These are phyloP conservation scores for Teratosphaeria zuluensis DNA, from an alignment of 2,329 filamentous ascomycete genomes.

Conservation along the genomic window DNA sequence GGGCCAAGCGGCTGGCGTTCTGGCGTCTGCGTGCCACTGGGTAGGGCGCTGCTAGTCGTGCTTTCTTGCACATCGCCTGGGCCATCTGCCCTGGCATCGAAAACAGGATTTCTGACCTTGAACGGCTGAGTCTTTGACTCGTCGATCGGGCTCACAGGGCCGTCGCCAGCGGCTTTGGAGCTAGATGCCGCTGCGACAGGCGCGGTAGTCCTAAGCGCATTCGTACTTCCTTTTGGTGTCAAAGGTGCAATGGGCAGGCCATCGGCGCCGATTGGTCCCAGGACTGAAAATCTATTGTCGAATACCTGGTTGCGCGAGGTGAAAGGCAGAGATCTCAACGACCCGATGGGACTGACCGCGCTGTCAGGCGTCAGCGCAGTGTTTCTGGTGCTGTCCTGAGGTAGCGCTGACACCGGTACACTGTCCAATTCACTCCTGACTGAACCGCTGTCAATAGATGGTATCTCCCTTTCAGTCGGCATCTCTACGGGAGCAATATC, in stretches of 20 bases:
- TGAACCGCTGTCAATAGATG: neutral
- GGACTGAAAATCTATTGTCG: slow-evolving; percentile 10
- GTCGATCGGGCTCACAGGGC: slow-evolving; percentile 2
- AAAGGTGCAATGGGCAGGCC: slow-evolving; percentile 20
- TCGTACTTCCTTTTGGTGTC: neutral
- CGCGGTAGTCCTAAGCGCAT: neutral
- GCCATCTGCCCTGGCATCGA: slow-evolving; percentile 11
- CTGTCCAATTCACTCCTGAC: neutral
- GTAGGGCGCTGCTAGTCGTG: neutral
- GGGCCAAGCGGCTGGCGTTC: slow-evolving; percentile 1
- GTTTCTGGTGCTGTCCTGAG: slow-evolving; percentile 4
- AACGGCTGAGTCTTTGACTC: slow-evolving; percentile 10
- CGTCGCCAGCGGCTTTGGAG: neutral
- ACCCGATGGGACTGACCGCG: neutral
- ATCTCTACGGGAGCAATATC: slow-evolving; percentile 5
- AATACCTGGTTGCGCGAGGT: slow-evolving; percentile 15
- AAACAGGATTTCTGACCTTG: slow-evolving; percentile 21
- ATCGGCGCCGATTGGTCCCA: slow-evolving; percentile 18
- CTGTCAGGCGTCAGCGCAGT: neutral
- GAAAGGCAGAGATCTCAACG: slow-evolving; percentile 4
- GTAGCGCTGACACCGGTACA: neutral
- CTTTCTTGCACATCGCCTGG: neutral
- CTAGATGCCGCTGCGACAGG: neutral
- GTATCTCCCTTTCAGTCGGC: slow-evolving; percentile 3
- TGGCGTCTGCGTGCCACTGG: neutral